A percentile compares a stretch with the other conserved stretches of the same genome.
Conservation (phyloP, 345 rosid genomes). For the Eucalyptus cladocalyx region DNA sequence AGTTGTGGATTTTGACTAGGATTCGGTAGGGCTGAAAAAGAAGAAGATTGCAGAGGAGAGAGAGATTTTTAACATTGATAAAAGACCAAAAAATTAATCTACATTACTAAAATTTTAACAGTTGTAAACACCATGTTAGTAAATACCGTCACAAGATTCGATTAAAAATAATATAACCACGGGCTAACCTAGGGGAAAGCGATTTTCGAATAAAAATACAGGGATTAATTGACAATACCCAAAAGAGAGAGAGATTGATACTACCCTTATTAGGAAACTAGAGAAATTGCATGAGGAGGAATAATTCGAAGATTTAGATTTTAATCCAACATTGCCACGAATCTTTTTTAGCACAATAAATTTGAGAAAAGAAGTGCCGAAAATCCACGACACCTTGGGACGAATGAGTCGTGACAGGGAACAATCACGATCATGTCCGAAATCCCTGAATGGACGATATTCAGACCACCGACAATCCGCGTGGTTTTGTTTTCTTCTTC, state of each 20-base stretch:
- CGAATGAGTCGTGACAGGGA: neutral
- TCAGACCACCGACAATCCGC: neutral
- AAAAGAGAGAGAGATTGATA: neutral
- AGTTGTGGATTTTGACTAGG: neutral
- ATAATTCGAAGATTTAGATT: neutral
- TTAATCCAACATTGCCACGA: neutral
- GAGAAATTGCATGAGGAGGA: neutral
- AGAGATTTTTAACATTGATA: neutral
- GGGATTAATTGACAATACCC: neutral
- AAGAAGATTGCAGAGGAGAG: neutral
- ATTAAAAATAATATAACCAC: neutral
- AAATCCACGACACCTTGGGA: neutral
- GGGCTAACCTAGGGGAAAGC: neutral
- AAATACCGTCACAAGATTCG: neutral
- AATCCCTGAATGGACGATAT: neutral
- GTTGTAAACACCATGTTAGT: neutral
- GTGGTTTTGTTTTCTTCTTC: neutral
- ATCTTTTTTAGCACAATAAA: neutral
- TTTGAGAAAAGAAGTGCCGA: neutral
- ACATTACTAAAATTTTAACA: neutral
- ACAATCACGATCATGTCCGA: neutral
- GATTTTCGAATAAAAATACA: neutral
- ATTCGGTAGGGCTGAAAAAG: neutral
- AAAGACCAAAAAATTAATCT: too few relatives aligned
- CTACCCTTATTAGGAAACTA: neutral